phyloP scores from a whole-genome alignment of 371 early-diverging fungal genomes.

The Mortierella sp. region DNA sequence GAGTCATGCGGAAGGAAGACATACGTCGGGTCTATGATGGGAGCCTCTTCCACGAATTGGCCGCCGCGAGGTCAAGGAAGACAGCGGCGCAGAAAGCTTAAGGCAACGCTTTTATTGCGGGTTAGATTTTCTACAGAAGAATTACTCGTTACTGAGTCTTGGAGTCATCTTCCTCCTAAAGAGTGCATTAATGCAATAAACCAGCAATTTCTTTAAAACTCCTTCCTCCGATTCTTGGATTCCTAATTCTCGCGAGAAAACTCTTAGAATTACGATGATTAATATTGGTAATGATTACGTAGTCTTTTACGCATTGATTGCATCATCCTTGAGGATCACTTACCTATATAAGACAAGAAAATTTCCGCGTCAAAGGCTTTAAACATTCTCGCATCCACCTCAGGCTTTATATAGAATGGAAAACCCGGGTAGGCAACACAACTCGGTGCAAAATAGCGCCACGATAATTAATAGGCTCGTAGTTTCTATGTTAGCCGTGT shows the following conservation, averaged over 20 bases:
- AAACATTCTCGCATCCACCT: neutral
- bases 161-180: too few relatives aligned
- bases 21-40: constrained; percentile 38
- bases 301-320: too few relatives aligned
- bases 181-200: too few relatives aligned
- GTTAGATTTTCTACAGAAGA: neutral
- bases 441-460: neutral
- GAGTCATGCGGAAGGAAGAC: constrained; percentile 35
- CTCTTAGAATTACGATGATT: too few relatives aligned
- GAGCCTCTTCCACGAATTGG: constrained; percentile 29
- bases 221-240: too few relatives aligned
- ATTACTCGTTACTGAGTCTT: too few relatives aligned
- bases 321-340: too few relatives aligned
- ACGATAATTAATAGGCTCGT: neutral
- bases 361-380: too few relatives aligned
- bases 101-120: neutral
- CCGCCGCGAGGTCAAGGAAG: constrained; percentile 9
- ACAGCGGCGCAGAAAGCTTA: neutral
- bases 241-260: too few relatives aligned
- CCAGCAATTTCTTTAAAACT: too few relatives aligned
- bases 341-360: too few relatives aligned
- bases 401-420: constrained; percentile 5
- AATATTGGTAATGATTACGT: too few relatives aligned
- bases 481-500: neutral
- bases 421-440: constrained; percentile 9